Evolutionary conservation across 805 yeast genomes (phyloP).

Genomic region (Metschnikowia aberdeeniae): DNA sequence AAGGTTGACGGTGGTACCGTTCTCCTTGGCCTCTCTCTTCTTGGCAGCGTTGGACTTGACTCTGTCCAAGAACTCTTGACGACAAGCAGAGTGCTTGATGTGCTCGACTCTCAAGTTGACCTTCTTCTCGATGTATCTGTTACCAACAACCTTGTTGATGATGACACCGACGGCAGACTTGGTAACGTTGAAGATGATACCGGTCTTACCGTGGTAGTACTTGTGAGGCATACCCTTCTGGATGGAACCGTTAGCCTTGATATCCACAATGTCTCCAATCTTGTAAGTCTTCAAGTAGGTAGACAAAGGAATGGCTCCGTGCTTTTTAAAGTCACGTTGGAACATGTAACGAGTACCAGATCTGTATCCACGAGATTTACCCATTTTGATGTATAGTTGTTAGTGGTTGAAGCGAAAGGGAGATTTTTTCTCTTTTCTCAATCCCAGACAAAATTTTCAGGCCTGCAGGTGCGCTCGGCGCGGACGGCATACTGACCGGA

Average conservation of each 20-base stretch:
- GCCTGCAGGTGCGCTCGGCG: conserved; percentile 14
- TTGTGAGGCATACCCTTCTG: conserved; percentile 99
- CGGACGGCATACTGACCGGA: conserved; percentile 2
- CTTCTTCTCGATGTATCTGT: conserved; percentile 99
- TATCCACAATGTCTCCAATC: conserved; percentile 99
- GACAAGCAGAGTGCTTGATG: conserved; percentile 99
- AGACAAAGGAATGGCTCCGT: conserved; percentile 91
- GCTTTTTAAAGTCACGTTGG: conserved; percentile 99
- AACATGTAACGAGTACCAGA: conserved; percentile 99
- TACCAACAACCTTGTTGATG: conserved; percentile 96
- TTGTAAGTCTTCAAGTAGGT: conserved; percentile 97
- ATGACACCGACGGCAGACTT: conserved; percentile 98
- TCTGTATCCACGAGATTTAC: conserved; percentile 90
- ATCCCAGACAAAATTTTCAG: conserved; percentile 17
- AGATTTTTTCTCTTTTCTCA: conserved; percentile 8
- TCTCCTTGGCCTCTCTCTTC: conserved; percentile 90
- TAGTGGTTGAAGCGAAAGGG: conserved; percentile 7
- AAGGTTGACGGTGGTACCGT: conserved; percentile 85
- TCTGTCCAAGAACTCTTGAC: conserved; percentile 98
- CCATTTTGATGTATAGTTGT: conserved; percentile 23
- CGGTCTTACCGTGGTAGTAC: conserved; percentile 99
- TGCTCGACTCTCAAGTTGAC: conserved; percentile 98
- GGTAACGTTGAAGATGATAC: conserved; percentile 98
- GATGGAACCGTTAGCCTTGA: conserved; percentile 98
- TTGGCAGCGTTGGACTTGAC: conserved; percentile 94